Base-by-base conservation (phyloP, 495 filamentous ascomycete genomes). In the Aspergillus taichungensis region DNA sequence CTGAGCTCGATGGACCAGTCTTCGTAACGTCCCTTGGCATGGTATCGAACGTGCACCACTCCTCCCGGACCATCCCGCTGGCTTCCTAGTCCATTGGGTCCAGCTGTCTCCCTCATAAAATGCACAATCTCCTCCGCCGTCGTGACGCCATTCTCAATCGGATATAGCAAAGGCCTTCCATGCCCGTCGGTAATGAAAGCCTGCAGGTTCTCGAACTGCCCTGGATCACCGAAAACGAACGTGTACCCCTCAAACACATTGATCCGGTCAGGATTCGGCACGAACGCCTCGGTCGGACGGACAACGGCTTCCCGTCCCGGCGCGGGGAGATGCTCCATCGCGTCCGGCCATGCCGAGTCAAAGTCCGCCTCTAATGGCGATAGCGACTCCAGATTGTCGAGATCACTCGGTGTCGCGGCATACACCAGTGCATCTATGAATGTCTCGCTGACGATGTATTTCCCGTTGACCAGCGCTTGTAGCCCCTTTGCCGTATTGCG, bases 401-500 rank as follows among this genome's bases (percentile, higher is more conserved):
- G 62, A 28, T 74, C 71, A 24, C 74, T 67, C 2, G 77, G 69
- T 0, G 64, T 67, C 3, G 79, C 70, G n/a, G 84, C 86, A 41
- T 83, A 85, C 36, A 84, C 69, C 5, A 88, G 66, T 7, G 87
- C 78, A 45, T 87, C 78, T 34, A 90, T 68, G 49, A 82, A 98
- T 5, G 74, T 74, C 37, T 87, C 76, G 7, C 82, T 79, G 9
- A 96, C 90, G 38, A 97, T 83, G 50, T 80, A 80, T 69, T 75
- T 84, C 9, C 76, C 88, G 51, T 90, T 84, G 40, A 95, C 80
- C 14, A 98, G 71, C n/a, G 87, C 91, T 56, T 94, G 88, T 5
- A 97, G 64, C 0, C 83, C 84, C 48, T 86, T 88, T 3, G 88
- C 77, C 0, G 85, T 89, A 63, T 98, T 98, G 34, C 92, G 77